Conservation (phyloP, 2,329 filamentous ascomycete species). For the Hypoxylon sp. region DNA sequence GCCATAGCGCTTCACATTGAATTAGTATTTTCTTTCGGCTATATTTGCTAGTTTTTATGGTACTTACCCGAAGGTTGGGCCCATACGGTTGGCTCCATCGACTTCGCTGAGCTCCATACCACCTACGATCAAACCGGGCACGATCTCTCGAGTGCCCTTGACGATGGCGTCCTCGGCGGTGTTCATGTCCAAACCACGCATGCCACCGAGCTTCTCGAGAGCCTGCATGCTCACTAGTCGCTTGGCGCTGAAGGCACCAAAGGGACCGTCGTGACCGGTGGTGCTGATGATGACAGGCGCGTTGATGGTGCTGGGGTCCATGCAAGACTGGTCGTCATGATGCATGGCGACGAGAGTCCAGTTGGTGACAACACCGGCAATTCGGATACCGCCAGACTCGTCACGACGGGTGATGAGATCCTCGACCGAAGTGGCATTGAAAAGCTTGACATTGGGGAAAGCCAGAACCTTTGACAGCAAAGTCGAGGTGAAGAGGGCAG, state of each 20-base stretch:
- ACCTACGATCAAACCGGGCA: constrained; percentile 90
- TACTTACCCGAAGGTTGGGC: constrained; percentile 58
- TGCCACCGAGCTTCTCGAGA: constrained; percentile 87
- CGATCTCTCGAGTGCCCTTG: constrained; percentile 89
- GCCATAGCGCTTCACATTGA: constrained; percentile 79
- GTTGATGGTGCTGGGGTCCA: constrained; percentile 98
- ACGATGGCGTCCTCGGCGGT: constrained; percentile 93
- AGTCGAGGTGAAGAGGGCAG: constrained; percentile 91
- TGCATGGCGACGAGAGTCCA: constrained; percentile 93
- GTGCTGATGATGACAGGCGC: constrained; percentile 90
- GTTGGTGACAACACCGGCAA: constrained; percentile 94
- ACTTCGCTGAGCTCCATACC: constrained; percentile 95
- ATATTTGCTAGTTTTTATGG: background rate
- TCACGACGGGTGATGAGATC: constrained; percentile 87
- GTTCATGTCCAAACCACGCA: constrained; percentile 96
- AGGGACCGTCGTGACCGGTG: constrained; percentile 91
- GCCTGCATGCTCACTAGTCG: constrained; percentile 89
- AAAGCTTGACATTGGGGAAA: constrained; percentile 94
- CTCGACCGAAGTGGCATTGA: constrained; percentile 94
- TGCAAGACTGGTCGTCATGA: constrained; percentile 92
- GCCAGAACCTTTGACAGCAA: constrained; percentile 85
- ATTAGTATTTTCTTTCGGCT: constrained; percentile 29
- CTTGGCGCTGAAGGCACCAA: constrained; percentile 93
- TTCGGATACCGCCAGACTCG: constrained; percentile 70
- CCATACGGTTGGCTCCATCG: constrained; percentile 93